These are phyloP conservation scores for Reutealis trisperma DNA, from an alignment of 345 rosid species.

Conservation along the genomic window DNA sequence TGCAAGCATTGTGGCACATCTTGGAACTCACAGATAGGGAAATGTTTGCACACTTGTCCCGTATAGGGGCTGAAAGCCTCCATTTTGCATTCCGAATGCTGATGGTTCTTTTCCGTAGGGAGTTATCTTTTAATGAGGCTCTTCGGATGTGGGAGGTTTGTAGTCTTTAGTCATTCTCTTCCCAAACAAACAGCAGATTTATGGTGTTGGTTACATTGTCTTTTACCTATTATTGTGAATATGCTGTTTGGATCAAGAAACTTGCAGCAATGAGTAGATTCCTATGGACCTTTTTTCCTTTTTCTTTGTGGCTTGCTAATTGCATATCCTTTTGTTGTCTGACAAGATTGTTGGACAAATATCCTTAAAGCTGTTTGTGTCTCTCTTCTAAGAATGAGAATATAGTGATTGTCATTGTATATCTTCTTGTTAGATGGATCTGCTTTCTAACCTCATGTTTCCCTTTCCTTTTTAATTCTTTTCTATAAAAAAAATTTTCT, in stretches of 20 bases:
- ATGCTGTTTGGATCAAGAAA: neutral
- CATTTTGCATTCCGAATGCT: slow-evolving; percentile 97
- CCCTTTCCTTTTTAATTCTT: neutral
- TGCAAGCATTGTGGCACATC: slow-evolving; percentile 81
- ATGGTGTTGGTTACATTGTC: neutral
- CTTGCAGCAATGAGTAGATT: neutral
- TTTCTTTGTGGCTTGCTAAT: neutral
- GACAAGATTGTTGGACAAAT: slow-evolving; percentile 3
- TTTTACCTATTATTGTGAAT: neutral
- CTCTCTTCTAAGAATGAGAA: neutral
- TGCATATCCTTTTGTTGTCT: slow-evolving; percentile 1
- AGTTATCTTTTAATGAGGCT: slow-evolving; percentile 73
- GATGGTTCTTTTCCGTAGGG: slow-evolving; percentile 82
- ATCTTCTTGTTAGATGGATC: neutral
- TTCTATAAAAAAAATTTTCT: neutral
- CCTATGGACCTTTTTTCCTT: neutral
- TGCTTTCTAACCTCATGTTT: neutral
- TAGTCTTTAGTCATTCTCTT: slow-evolving; percentile 7
- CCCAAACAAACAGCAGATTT: neutral
- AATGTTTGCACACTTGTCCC: slow-evolving; percentile 71
- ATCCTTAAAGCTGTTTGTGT: slow-evolving; percentile 9
- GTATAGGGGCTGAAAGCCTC: slow-evolving; percentile 92
- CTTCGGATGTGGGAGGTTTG: slow-evolving; percentile 97
- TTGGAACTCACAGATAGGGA: slow-evolving; percentile 78
- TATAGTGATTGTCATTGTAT: neutral